Evolutionary conservation across 495 filamentous ascomycete genomes (phyloP).

Genomic region (Aspergillus mulundensis): DNA sequence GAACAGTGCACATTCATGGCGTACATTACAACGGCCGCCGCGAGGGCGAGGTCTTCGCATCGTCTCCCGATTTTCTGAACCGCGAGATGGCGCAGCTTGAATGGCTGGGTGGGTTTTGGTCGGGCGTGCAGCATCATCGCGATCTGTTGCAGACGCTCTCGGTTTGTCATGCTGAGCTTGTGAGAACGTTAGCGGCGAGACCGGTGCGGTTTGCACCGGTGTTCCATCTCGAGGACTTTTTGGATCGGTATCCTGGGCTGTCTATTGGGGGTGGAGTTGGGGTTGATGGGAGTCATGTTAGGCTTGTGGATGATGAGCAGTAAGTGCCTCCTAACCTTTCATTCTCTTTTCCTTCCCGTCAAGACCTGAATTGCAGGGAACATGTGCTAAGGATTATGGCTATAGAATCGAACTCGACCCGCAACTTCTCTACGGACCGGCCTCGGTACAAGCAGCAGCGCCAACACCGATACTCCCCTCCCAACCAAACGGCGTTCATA

Average conservation of each 20-base stretch:
- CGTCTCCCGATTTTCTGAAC: constrained; percentile 66
- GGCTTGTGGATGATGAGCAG: constrained; percentile 49
- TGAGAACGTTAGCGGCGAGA: constrained; percentile 62
- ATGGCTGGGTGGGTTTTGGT: constrained; percentile 69
- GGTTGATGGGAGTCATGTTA: constrained; percentile 52
- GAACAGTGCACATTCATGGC: constrained; percentile 81
- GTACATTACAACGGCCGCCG: constrained; percentile 65
- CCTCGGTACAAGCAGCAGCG: neutral
- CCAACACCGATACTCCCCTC: constrained; percentile 17
- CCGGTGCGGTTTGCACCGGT: constrained; percentile 68
- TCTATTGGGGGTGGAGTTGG: constrained; percentile 14
- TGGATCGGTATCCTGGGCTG: constrained; percentile 65
- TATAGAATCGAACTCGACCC: constrained; percentile 9
- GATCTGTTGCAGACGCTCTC: constrained; percentile 72
- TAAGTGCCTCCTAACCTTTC: neutral
- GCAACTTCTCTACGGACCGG: constrained; percentile 16
- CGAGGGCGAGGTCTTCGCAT: constrained; percentile 59
- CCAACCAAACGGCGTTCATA: constrained; percentile 14
- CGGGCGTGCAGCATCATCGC: constrained; percentile 72
- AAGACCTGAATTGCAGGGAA: too few relatives aligned
- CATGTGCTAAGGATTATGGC: too few relatives aligned
- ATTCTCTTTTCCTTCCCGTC: too few relatives aligned
- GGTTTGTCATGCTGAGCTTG: constrained; percentile 66
- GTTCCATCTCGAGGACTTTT: constrained; percentile 82
- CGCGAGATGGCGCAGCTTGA: constrained; percentile 74